Evolutionary conservation across 345 rosid species (phyloP).

Genomic region (Hibiscus tridactylites): DNA sequence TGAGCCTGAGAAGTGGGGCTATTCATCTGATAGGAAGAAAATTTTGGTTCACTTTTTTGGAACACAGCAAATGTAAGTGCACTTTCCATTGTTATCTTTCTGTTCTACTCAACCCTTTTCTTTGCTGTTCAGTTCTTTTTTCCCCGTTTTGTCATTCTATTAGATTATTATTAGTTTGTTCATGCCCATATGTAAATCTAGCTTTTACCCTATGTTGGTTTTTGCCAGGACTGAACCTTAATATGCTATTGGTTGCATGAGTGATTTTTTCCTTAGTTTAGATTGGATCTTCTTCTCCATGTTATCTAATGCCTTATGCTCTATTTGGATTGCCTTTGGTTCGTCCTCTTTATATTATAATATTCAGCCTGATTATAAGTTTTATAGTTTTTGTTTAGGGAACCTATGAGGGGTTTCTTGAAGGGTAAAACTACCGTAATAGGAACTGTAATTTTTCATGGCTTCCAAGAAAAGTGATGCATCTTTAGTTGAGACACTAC

Average conservation of each 20-base stretch:
- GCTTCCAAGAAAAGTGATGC: neutral
- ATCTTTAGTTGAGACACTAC: neutral
- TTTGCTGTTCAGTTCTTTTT: neutral
- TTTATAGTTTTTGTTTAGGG: neutral
- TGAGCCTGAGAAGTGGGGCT: constrained; percentile 90
- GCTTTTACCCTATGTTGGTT: neutral
- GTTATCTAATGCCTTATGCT: neutral
- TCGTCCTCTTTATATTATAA: neutral
- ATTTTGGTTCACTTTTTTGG: constrained; percentile 85
- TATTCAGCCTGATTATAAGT: neutral
- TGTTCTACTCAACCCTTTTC: neutral
- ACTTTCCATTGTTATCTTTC: neutral
- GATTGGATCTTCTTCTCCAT: neutral
- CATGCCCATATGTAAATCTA: neutral
- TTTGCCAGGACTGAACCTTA: neutral
- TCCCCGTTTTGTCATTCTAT: neutral
- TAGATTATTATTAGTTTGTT: neutral
- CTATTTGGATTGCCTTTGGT: neutral
- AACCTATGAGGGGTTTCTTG: neutral
- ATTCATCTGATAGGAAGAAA: constrained; percentile 73
- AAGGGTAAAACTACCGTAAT: neutral
- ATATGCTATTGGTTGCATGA: neutral
- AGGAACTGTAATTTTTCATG: neutral
- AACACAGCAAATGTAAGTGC: constrained; percentile 88
- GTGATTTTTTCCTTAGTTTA: neutral